Base-by-base conservation (phyloP, 2,329 filamentous ascomycete species). In the Colletotrichum cuscutae region DNA sequence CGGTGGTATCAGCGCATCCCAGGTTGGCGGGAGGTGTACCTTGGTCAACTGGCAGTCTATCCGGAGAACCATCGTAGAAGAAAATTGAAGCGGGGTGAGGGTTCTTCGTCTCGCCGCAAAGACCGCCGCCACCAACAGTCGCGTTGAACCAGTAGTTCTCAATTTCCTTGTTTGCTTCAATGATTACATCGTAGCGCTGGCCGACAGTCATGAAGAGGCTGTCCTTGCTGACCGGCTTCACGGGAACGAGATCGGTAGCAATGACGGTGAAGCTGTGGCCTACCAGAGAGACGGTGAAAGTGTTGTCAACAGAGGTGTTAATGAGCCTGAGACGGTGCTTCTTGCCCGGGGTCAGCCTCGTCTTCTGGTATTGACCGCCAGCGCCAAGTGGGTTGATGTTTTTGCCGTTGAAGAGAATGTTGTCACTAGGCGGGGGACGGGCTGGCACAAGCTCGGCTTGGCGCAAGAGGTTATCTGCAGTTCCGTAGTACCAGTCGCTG, bases 251-350 rank as follows among this genome's bases (percentile, higher is more conserved):
- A 77, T 91, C 89, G 57, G 83, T 84, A 12, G 85, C 82, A 63
- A 90, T 86, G 46, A 91, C 85, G 0, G 84, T 87, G 72, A 91
- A 80, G 12, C 80, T 81, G 77, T 91, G 89, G 32, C 83, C 83
- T 67, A 86, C 86, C 49, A 89, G 84, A 53, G 88, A 86, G 53
- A 90, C 82, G 0, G 82, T 86, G 72, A 88, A 81, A 46, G 82
- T 82, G 80, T 90, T 80, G 84, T 79, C 81, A 77, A 80, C 89
- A 81, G 77, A 88, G 1, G 84, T 84, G 79, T 89, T 88, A 79
- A 89, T 86, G 68, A 89, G 76, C 3, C 87, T 81, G 49, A 89
- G 81, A 11, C 82, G 83, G 78, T 89, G 86, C 76, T 81, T 86
- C 80, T 85, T 87, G 58, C 82, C 87, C 59, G 82, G 77, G 13